These are phyloP conservation scores for Adansonia rubrostipa DNA, from an alignment of 441 rosid species.

Conservation along the genomic window DNA sequence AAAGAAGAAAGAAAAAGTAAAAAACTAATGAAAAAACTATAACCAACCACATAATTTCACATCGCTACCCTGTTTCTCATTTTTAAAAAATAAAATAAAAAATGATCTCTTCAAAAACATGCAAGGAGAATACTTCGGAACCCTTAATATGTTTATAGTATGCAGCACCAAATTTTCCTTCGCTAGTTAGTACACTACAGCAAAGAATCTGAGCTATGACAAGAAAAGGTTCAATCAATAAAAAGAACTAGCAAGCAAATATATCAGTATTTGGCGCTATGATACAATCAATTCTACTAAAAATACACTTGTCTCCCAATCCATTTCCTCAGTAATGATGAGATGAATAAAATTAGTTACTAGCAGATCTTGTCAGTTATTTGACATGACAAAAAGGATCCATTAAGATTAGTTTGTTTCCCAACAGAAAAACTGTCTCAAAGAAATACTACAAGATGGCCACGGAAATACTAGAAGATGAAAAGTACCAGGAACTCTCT, in stretches of 20 bases:
- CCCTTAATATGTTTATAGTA: neutral
- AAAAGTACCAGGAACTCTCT: neutral
- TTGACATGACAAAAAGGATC: slow-evolving; percentile 2
- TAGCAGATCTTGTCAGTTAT: neutral
- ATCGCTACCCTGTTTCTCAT: neutral
- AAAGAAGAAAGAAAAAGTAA: neutral
- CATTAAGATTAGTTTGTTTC: slow-evolving; percentile 1
- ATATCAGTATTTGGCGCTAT: neutral
- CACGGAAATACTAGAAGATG: neutral
- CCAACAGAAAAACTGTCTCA: neutral
- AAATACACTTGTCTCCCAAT: neutral
- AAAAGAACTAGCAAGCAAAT: neutral
- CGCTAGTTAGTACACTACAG: neutral
- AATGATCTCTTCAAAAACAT: neutral
- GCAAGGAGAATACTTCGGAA: neutral
- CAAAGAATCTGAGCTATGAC: neutral
- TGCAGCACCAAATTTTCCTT: neutral
- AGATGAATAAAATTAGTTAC: slow-evolving; percentile 32
- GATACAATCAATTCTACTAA: neutral
- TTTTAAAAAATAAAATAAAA: neutral
- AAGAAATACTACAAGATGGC: too few species aligned
- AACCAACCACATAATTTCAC: neutral
- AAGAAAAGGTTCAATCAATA: neutral
- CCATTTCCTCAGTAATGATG: neutral
- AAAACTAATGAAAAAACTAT: neutral